Conservation (phyloP, 73 alveolate genomes). For the Uronychia binucleata region DNA sequence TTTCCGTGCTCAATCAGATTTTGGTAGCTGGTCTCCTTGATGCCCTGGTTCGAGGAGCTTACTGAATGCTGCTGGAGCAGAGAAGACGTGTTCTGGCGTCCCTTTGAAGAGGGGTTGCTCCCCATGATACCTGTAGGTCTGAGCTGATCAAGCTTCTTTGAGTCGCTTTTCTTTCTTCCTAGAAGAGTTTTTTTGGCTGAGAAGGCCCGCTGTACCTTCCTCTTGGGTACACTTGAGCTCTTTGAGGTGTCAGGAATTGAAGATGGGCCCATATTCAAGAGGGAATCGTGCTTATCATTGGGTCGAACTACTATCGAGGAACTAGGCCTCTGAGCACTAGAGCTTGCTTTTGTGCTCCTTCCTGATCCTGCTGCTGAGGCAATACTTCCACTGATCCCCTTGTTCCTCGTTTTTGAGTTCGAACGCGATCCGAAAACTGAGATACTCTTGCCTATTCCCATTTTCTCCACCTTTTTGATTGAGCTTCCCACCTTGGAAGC, state of each 20-base stretch:
- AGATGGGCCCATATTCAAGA: neutral
- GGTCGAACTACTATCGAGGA: neutral
- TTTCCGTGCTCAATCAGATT: neutral
- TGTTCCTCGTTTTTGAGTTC: too few species aligned
- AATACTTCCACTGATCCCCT: too few species aligned
- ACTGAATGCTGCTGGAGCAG: neutral
- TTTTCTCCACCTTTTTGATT: neutral
- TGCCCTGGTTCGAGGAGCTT: too few species aligned
- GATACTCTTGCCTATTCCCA: too few species aligned
- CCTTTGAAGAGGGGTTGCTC: neutral
- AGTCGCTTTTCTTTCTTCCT: neutral
- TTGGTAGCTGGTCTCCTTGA: too few species aligned
- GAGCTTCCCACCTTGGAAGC: neutral
- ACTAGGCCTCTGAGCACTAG: neutral
- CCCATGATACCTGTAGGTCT: neutral
- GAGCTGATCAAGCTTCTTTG: neutral
- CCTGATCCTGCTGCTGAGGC: too few species aligned
- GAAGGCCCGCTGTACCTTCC: neutral
- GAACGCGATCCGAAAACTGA: too few species aligned
- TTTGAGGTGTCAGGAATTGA: neutral
- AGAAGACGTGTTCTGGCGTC: neutral
- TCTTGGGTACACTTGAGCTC: neutral
- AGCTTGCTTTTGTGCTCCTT: neutral
- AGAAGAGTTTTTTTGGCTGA: neutral
- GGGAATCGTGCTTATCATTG: neutral